These are phyloP conservation scores for Sarocladium brachiariae DNA, from an alignment of 2,329 filamentous ascomycete genomes.

Conservation along the genomic window DNA sequence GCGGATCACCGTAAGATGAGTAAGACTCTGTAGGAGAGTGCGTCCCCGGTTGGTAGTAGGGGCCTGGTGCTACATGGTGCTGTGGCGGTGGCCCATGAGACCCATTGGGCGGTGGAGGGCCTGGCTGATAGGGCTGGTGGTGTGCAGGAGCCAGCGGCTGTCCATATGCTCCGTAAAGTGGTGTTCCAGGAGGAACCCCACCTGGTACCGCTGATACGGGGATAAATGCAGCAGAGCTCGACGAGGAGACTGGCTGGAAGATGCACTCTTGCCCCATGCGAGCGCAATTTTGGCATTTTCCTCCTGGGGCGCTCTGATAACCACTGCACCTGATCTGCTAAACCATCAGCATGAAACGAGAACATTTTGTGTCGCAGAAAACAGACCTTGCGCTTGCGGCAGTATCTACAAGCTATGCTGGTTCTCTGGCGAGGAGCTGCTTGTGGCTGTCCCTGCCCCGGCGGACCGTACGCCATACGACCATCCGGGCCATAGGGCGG, in stretches of 20 bases:
- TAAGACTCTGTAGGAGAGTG: conserved; percentile 39
- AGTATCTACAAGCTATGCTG: conserved; percentile 54
- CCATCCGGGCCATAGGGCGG: conserved; percentile 13
- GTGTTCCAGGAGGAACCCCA: conserved; percentile 50
- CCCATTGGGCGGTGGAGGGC: conserved; percentile 5
- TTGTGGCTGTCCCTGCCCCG: conserved; percentile 33
- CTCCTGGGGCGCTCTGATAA: conserved; percentile 51
- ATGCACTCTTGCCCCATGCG: conserved; percentile 57
- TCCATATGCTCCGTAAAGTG: conserved; percentile 50
- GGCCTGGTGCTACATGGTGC: conserved; percentile 25
- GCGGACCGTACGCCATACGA: conserved; percentile 23
- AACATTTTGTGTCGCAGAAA: background rate
- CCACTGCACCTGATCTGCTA: conserved; percentile 53
- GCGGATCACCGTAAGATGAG: conserved; percentile 30
- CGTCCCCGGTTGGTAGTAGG: conserved; percentile 31
- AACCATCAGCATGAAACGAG: background rate
- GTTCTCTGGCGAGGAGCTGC: conserved; percentile 52
- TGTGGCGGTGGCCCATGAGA: conserved; percentile 15
- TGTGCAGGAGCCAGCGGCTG: conserved; percentile 39
- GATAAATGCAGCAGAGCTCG: conserved; percentile 50
- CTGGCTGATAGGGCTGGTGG: conserved; percentile 16
- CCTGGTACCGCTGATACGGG: conserved; percentile 52
- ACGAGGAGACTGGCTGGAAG: conserved; percentile 52
- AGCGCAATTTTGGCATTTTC: conserved; percentile 54
- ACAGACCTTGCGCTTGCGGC: conserved; percentile 52